Evolutionary conservation across 805 yeast genomes (phyloP), one percentile per base, ranked within the genome.

Genomic region (Candida palmyrensis): DNA sequence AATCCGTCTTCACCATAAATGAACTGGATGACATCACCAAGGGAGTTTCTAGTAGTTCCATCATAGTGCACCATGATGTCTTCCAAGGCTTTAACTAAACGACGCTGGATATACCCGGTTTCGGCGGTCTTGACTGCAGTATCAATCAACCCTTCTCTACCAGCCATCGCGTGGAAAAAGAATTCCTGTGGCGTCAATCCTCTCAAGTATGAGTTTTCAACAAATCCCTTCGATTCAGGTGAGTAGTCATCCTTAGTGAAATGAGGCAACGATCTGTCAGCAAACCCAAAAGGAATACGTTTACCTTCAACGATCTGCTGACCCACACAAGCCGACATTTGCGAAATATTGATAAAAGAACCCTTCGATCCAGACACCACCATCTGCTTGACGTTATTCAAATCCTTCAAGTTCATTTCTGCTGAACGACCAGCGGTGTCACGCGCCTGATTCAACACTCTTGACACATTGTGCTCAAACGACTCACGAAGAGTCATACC

Each of bases 401-500:
- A 71, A 52, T 89, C 96, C 57, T 89, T 90, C 70, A 92, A 77
- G 53, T 89, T 86, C 62, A 88, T 82, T 70, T 94, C 98, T 3
- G 99, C 97, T 27, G 96, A 85, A 59, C 96, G 83, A 75, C 99
- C 99, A 32, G 97, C 96, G 43, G 95, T 85, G 63, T 92, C 99
- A 79, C 99, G 89, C 19, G 98, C 98, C 59, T 89, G 96, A 62
- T 92, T 92, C 50, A 92, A 75, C 46, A 84, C 87, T 62, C 95
- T 83, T 29, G 95, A 86, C 30, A 92, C 98, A 50, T 88, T 89
- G 62, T 89, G 96, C 68, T 92, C 99, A 51, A 92, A 92, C 13
- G 97, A 88, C 62, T 92, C 98, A 66, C 99, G 82, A 47, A 92
- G 72, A 2, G 99, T 92, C 99, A 92, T 92, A 82, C 99, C 99